phyloP scores from a whole-genome alignment of 805 yeast species.

The Hanseniaspora singularis region DNA sequence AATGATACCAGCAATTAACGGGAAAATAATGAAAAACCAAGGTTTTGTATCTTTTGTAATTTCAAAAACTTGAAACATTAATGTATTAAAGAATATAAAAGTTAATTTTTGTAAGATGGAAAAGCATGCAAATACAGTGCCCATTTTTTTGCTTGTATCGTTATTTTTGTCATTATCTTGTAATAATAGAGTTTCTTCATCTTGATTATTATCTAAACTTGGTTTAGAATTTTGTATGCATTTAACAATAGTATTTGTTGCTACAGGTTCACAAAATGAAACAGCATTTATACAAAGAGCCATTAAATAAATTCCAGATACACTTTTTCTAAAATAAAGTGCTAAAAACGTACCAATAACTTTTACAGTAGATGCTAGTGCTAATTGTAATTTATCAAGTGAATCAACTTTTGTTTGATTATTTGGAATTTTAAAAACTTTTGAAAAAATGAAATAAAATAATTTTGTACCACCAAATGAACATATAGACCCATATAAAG shows the following conservation, averaged over 20 bases:
- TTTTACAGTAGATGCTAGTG: too few species aligned
- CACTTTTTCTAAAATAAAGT: not conserved
- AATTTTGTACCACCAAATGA: conserved; percentile 8
- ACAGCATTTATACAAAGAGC: not conserved
- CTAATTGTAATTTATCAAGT: too few species aligned
- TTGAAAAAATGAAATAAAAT: not conserved
- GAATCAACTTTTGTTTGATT: not conserved
- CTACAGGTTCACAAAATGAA: not conserved
- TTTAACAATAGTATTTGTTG: conserved; percentile 6
- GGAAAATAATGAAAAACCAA: conserved; percentile 12
- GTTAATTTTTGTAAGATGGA: conserved; percentile 6
- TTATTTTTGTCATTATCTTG: not conserved
- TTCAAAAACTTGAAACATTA: conserved; percentile 8
- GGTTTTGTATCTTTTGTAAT: conserved; percentile 10
- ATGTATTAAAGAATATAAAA: not conserved
- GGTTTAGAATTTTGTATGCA: not conserved
- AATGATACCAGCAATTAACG: conserved; percentile 18
- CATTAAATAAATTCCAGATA: not conserved
- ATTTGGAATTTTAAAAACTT: not conserved
- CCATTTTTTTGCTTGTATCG: not conserved
- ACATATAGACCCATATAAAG: not conserved
- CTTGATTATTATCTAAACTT: not conserved
- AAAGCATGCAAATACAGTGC: conserved; percentile 1
- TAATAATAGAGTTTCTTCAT: not conserved
- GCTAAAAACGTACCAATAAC: not conserved